These are phyloP conservation scores for Cercospora sp. DNA, from an alignment of 2,329 filamentous ascomycete genomes.

Conservation along the genomic window DNA sequence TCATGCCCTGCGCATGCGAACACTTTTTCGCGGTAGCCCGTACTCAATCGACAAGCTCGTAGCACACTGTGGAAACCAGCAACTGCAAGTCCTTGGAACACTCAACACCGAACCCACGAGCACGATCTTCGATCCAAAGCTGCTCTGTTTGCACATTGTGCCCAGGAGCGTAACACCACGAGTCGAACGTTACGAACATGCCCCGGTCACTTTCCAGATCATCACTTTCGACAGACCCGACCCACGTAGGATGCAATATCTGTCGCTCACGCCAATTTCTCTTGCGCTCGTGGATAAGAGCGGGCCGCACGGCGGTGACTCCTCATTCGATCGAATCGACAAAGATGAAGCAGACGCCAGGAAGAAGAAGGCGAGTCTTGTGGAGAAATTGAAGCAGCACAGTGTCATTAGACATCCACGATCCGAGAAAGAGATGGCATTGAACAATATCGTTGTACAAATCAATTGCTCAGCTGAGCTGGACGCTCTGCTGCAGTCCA, in stretches of 20 bases:
- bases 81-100: slow-evolving; percentile 82
- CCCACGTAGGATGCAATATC: slow-evolving; percentile 90
- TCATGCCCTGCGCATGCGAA: slow-evolving; percentile 78
- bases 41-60: slow-evolving; percentile 80
- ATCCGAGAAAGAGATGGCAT: slow-evolving; percentile 78
- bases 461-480: slow-evolving; percentile 96
- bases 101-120: slow-evolving; percentile 64
- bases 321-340: slow-evolving; percentile 61
- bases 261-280: slow-evolving; percentile 85
- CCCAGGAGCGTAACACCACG: slow-evolving; percentile 60
- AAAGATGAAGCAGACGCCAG: slow-evolving; percentile 69
- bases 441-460: slow-evolving; percentile 83
- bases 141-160: slow-evolving; percentile 63
- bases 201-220: slow-evolving; percentile 75
- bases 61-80: slow-evolving; percentile 76
- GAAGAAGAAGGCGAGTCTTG: slow-evolving; percentile 64
- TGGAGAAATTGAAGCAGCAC: slow-evolving; percentile 86
- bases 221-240: slow-evolving; percentile 86
- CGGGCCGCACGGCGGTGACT: slow-evolving; percentile 41
- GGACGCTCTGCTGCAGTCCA: slow-evolving; percentile 81
- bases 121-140: slow-evolving; percentile 63
- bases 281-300: slow-evolving; percentile 77
- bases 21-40: slow-evolving; percentile 77
- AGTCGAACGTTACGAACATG: slow-evolving; percentile 67
- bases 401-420: slow-evolving; percentile 75